Evolutionary conservation across 345 rosid species (phyloP), one percentile per base, ranked within the genome.

Genomic region (Psidium guajava): DNA sequence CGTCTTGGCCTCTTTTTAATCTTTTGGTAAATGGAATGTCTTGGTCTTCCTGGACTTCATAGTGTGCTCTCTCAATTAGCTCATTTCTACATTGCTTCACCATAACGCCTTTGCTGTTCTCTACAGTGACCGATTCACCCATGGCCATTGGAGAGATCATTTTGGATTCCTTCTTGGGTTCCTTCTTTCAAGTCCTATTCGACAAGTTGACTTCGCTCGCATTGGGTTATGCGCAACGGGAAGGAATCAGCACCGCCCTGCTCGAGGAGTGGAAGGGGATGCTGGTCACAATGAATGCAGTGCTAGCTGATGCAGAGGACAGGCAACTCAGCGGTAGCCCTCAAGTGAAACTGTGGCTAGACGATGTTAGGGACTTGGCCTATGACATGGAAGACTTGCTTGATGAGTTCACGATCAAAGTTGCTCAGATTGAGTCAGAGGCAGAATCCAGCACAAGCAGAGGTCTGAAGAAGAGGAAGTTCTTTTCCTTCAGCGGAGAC

Each of bases 351-450:
- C 3, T 25, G 0, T 58, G 69, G 69, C 0, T 58, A 0, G 69
- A 58, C 6, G 32, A 58, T 58, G 69, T n/a, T 5, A 5, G 8
- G 69, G 18, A n/a, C 32, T 58, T 58, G 69, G 69, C 69, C 32
- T 58, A 0, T 58, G 69, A 58, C 69, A 58, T 58, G 0, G 69
- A 58, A 58, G 69, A 58, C 8, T 58, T 58, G 32, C 69, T 58
- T 1, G 18, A 58, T 6, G 32, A 58, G 16, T 25, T n/a, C 8
- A 0, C 1, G 18, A 25, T 25, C 8, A 5, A 58, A 25, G 4
- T 1, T 0, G 0, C 32, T 12, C 69, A n/a, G 14, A 8, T 3
- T 6, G 13, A 58, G 69, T 2, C 1, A 1, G 69, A 58, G 8
- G 69, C 8, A 59, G 36, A 27, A n/a, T 58, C 32, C 8, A 58